Evolutionary conservation across 2,329 filamentous ascomycete species (phyloP).

Genomic region (Colletotrichum lentis): DNA sequence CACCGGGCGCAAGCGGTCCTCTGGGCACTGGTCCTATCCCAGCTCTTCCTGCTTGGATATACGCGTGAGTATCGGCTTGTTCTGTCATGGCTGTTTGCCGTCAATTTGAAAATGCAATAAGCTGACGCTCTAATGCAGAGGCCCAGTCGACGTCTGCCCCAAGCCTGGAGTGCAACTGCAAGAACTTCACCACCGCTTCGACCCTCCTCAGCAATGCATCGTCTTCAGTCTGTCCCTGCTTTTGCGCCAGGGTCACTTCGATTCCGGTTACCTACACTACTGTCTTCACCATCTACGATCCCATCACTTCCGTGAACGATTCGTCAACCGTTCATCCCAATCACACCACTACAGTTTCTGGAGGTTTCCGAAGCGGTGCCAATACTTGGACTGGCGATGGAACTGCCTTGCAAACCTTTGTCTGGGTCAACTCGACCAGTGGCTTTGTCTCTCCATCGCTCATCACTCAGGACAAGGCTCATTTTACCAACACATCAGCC

Average conservation of each 20-base stretch:
- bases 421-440: not conserved
- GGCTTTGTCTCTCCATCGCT: not conserved
- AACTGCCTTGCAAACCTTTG: not conserved
- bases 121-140: not conserved
- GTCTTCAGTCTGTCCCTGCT: slow-evolving; percentile 6
- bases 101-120: not conserved
- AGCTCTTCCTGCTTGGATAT: not conserved
- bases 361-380: not conserved
- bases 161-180: slow-evolving; percentile 9
- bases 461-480: not conserved
- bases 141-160: not conserved
- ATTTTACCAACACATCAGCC: not conserved
- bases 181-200: not conserved
- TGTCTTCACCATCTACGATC: slow-evolving; percentile 17
- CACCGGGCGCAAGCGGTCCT: not conserved
- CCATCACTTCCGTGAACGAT: not conserved
- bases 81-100: fast-evolving
- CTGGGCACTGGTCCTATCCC: not conserved
- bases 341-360: not conserved
- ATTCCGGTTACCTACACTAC: slow-evolving; percentile 10
- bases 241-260: not conserved
- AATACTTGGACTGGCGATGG: not conserved
- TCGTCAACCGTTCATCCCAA: not conserved
- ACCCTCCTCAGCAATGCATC: not conserved
- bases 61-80: slow-evolving; percentile 4